Percentiles rank a stretch among this genome's conserved stretches.
These are phyloP conservation scores for Rhizopogon vinicolor DNA, from an alignment of 768 basidiomycete genomes.

Conservation along the genomic window DNA sequence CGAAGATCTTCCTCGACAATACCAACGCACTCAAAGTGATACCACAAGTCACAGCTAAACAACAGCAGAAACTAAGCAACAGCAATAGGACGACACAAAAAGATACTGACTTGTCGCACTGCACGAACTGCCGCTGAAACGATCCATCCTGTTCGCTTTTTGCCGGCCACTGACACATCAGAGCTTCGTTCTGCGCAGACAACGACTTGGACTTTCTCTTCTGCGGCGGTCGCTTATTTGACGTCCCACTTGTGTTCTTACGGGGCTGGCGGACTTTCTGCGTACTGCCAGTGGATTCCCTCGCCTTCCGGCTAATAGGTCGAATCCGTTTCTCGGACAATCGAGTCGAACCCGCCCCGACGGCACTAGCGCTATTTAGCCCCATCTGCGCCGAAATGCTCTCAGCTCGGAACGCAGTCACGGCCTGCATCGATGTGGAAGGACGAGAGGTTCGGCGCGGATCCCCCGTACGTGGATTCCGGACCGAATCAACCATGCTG, in stretches of 20 bases:
- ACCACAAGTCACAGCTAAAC: conserved; percentile 41
- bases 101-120: conserved; percentile 29
- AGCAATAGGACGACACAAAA: conserved; percentile 10
- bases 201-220: background rate
- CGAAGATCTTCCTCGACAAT: conserved; percentile 32
- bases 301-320: background rate
- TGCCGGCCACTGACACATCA: background rate
- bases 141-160: background rate
- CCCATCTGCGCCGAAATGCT: background rate
- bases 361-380: background rate
- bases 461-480: background rate
- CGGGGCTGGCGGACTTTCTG: background rate
- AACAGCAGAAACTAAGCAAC: background rate
- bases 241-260: background rate
- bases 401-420: background rate
- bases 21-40: conserved; percentile 49
- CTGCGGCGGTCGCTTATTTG: background rate
- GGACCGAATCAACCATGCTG: background rate
- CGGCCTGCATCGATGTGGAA: background rate
- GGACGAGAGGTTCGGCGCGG: background rate
- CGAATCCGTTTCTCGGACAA: background rate
- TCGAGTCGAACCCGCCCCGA: background rate
- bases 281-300: background rate
- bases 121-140: conserved; percentile 21
- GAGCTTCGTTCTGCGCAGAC: background rate